A percentile compares a stretch with the other conserved stretches of the same genome.
Evolutionary conservation across 805 yeast genomes (phyloP).

Genomic region (Teunomyces stri): DNA sequence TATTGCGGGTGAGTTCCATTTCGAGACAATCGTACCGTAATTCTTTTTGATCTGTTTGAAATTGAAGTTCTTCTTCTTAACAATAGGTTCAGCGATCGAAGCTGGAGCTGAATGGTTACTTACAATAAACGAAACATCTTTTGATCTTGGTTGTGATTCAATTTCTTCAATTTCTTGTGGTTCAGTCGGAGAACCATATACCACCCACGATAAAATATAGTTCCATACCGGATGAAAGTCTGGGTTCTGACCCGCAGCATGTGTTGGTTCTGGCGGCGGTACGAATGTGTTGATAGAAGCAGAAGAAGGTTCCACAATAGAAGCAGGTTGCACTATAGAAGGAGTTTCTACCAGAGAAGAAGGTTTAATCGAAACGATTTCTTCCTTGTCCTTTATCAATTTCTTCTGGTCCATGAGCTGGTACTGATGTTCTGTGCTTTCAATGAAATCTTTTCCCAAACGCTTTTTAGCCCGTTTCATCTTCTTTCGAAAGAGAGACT

Average conservation of each 20-base stretch:
- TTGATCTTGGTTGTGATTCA: background rate
- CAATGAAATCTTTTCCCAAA: slow-evolving; percentile 15
- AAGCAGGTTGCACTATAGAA: background rate
- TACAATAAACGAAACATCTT: background rate
- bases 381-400: slow-evolving; percentile 7
- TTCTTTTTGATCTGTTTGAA: slow-evolving; percentile 15
- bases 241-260: slow-evolving; percentile 13
- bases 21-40: slow-evolving; percentile 22
- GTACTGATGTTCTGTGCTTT: slow-evolving; percentile 10
- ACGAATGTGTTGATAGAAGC: background rate
- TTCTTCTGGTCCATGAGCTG: slow-evolving; percentile 5
- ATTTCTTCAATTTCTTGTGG: slow-evolving; percentile 5
- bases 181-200: slow-evolving; percentile 18
- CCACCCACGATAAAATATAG: slow-evolving; percentile 36
- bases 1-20: slow-evolving; percentile 29
- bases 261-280: background rate
- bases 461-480: slow-evolving; percentile 23
- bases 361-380: background rate
- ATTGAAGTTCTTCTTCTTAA: slow-evolving; percentile 1
- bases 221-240: slow-evolving; percentile 39
- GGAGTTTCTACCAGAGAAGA: background rate
- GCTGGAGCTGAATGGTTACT: too few relatives aligned
- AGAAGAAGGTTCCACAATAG: background rate
- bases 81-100: too few relatives aligned
- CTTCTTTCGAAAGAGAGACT: slow-evolving; percentile 13